Conservation (phyloP, 352 stramenopile species). For the Phytophthora sojae region DNA sequence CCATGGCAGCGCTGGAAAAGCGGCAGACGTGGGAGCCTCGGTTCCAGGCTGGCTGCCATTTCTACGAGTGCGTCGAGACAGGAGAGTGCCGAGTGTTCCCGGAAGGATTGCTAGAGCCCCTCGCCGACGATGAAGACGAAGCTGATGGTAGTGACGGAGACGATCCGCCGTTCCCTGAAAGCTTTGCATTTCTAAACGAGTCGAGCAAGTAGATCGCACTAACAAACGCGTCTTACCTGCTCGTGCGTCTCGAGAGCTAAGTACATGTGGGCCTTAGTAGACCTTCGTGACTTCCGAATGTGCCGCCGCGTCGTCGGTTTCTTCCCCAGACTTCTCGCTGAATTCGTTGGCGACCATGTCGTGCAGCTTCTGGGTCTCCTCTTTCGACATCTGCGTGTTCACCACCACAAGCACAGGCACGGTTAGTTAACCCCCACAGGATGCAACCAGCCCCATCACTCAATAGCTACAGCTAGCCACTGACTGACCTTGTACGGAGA, state of each 20-base stretch:
- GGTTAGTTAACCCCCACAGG: neutral
- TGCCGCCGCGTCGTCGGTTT: slow-evolving; percentile 31
- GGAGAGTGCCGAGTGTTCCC: slow-evolving; percentile 54
- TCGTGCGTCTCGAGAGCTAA: neutral
- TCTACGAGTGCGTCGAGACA: slow-evolving; percentile 80
- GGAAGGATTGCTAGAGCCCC: slow-evolving; percentile 6
- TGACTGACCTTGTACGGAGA: slow-evolving; percentile 93
- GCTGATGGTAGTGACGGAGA: slow-evolving; percentile 37
- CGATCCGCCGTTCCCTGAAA: slow-evolving; percentile 58
- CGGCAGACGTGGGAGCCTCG: slow-evolving; percentile 57
- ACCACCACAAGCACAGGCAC: neutral
- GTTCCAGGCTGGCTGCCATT: slow-evolving; percentile 80
- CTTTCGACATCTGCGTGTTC: slow-evolving; percentile 71
- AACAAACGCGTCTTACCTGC: neutral
- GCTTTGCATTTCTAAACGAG: slow-evolving; percentile 76
- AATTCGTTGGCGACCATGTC: slow-evolving; percentile 71
- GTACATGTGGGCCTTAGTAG: slow-evolving; percentile 49
- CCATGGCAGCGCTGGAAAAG: slow-evolving; percentile 37
- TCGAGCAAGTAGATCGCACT: slow-evolving; percentile 19
- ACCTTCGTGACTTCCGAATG: slow-evolving; percentile 83
- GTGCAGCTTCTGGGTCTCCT: slow-evolving; percentile 79
- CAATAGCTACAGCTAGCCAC: neutral
- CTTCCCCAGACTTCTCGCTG: slow-evolving; percentile 38
- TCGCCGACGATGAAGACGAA: slow-evolving; percentile 21
- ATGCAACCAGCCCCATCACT: neutral